Conservation (phyloP, 2,329 filamentous ascomycete species). For the Paracamarosporium sp. region DNA sequence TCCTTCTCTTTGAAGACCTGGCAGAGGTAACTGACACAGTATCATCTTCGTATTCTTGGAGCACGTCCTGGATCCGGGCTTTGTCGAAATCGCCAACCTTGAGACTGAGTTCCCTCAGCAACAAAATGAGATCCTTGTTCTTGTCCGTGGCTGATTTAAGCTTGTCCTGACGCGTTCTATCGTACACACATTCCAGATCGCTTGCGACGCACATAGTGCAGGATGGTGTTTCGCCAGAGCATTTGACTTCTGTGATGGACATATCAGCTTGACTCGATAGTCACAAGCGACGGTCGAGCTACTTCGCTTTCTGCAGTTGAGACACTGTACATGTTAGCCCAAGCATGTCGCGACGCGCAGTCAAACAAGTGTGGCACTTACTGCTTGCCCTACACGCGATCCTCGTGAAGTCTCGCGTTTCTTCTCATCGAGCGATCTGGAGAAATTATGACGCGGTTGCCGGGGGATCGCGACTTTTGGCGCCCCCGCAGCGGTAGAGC, state of each 20-base stretch:
- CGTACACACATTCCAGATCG: slow-evolving; percentile 25
- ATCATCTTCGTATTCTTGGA: slow-evolving; percentile 23
- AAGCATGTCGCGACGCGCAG: background rate
- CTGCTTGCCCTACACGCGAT: background rate
- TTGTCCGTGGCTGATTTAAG: slow-evolving; percentile 30
- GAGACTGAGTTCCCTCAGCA: slow-evolving; percentile 26
- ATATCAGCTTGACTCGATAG: background rate
- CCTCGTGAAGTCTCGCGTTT: background rate
- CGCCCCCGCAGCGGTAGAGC: background rate
- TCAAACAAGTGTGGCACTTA: background rate
- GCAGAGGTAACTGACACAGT: slow-evolving; percentile 9
- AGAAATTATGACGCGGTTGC: background rate
- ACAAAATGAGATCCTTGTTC: slow-evolving; percentile 23
- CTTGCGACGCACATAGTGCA: slow-evolving; percentile 25
- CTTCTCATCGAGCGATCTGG: background rate
- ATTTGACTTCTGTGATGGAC: slow-evolving; percentile 26
- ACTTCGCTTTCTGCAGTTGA: slow-evolving; percentile 1
- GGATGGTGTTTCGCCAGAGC: slow-evolving; percentile 28
- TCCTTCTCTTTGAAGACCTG: slow-evolving; percentile 5
- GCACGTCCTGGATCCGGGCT: slow-evolving; percentile 20
- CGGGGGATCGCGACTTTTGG: background rate
- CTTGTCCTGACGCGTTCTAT: slow-evolving; percentile 30
- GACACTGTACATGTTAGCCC: background rate
- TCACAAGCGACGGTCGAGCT: background rate
- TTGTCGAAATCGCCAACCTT: slow-evolving; percentile 21